Evolutionary conservation across 2,329 filamentous ascomycete species (phyloP), one percentile per base, ranked within the genome.

Genomic region (Monilinia laxa): DNA sequence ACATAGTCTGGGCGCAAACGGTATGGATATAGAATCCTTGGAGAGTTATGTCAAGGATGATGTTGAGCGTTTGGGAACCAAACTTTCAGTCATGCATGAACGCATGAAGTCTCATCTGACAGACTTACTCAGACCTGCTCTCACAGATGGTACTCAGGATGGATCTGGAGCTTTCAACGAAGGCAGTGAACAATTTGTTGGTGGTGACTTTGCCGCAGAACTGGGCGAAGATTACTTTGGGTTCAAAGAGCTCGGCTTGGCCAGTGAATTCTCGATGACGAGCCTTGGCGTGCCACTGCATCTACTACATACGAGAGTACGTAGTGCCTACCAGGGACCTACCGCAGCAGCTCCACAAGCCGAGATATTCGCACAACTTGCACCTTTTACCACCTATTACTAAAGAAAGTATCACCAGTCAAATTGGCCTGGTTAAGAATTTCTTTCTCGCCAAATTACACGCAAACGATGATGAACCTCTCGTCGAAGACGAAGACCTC

Each of bases 191-290:
- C 95, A 98, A 76, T 99, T 98, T 73, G 89, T 97, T 58, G 92
- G 91, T 56, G 95, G 95, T 69, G 95, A 99, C 78, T 99, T 99
- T 77, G 95, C 95, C 0, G 95, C 97, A 77, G 95, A 99, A 73
- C 90, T 99, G 16, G 94, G 93, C 69, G 95, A 99, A 81, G 95
- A 99, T 80, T 99, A 97, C 85, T 99, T 99, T 75, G 95, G 95
- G 38, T 98, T 99, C 85, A 93, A 93, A 76, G 93, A 96, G 68
- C 86, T 99, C 56, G 95, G 95, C 54, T 84, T 99, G 67, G 93
- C 97, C 74, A 90, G 88, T 73, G 95, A 99, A 76, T 90, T 98
- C 76, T 93, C 93, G 23, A 84, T 95, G 69, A 89, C 94, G 42
- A 90, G 90, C 71, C 86, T 98, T 69, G 93, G 91, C 64, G 95